These are phyloP conservation scores for Aspergillus piperis DNA, from an alignment of 2,329 filamentous ascomycete species.

Conservation along the genomic window DNA sequence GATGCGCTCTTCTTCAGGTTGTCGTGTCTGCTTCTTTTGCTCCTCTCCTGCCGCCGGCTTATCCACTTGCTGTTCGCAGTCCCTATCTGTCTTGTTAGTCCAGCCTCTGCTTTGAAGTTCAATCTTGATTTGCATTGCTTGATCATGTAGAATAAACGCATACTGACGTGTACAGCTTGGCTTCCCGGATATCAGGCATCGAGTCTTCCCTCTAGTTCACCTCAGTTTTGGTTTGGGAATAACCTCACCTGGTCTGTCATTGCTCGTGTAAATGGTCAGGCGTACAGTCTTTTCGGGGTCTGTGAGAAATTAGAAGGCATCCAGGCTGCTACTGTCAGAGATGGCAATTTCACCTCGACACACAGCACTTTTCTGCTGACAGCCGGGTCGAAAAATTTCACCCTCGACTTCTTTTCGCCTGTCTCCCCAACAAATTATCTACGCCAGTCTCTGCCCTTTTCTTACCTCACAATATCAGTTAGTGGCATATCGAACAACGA, in stretches of 20 bases:
- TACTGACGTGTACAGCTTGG: constrained; percentile 33
- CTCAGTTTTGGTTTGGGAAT: constrained; percentile 45
- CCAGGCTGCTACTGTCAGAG: constrained; percentile 31
- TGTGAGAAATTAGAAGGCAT: constrained; percentile 26
- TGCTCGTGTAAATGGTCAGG: constrained; percentile 38
- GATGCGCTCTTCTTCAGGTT: constrained; percentile 17
- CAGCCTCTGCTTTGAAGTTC: not conserved
- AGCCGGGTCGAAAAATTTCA: constrained; percentile 36
- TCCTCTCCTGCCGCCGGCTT: constrained; percentile 36
- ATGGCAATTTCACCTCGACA: constrained; percentile 40
- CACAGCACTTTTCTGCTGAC: constrained; percentile 40
- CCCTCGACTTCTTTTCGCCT: constrained; percentile 46
- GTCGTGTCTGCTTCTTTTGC: constrained; percentile 14
- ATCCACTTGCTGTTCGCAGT: constrained; percentile 43
- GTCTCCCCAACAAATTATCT: constrained; percentile 42
- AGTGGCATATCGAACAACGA: constrained; percentile 17
- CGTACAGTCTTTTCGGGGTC: constrained; percentile 44
- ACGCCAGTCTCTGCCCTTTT: constrained; percentile 44
- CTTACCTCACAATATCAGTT: constrained; percentile 44
- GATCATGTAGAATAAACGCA: not conserved
- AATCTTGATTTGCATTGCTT: not conserved
- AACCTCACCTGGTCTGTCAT: constrained; percentile 42
- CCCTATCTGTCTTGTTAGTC: constrained; percentile 39
- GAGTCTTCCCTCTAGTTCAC: constrained; percentile 34
- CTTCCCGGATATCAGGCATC: constrained; percentile 38